These are phyloP conservation scores for Salicornia ramosissima DNA, from an alignment of 148 eudicot species.

Conservation along the genomic window DNA sequence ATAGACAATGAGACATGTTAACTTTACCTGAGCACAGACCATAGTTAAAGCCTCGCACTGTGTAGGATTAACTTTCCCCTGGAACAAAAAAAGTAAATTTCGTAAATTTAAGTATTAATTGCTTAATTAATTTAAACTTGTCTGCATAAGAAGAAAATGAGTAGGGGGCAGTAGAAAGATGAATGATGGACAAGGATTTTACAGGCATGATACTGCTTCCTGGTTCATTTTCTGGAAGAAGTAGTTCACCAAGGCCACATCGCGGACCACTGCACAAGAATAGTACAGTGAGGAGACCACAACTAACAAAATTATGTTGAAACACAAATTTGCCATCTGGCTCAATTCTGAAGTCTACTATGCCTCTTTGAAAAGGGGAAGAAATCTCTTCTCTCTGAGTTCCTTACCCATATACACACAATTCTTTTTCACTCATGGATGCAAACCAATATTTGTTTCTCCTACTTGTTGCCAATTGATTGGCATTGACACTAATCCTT, in stretches of 20 bases:
- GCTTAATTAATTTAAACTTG: neutral
- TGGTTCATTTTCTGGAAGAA: slow-evolving; percentile 99
- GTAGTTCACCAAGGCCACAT: slow-evolving; percentile 94
- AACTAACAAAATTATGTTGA: neutral
- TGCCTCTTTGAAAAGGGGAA: too few species aligned
- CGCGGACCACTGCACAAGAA: slow-evolving; percentile 79
- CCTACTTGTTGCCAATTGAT: too few species aligned
- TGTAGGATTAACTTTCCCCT: slow-evolving; percentile 99
- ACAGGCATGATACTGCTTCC: slow-evolving; percentile 99
- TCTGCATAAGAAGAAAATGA: neutral
- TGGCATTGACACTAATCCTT: too few species aligned
- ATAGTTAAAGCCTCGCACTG: slow-evolving; percentile 99
- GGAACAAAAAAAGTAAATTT: slow-evolving; percentile 16
- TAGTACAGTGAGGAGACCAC: slow-evolving; percentile 16
- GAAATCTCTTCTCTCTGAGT: too few species aligned
- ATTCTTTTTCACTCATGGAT: too few species aligned
- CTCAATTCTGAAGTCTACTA: neutral
- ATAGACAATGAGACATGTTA: neutral
- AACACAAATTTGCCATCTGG: neutral
- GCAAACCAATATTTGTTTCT: too few species aligned
- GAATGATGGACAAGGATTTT: slow-evolving; percentile 17
- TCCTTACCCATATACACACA: too few species aligned
- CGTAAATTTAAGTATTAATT: slow-evolving; percentile 11
- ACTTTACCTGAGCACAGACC: slow-evolving; percentile 94
- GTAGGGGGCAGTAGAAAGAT: neutral